phyloP scores from a whole-genome alignment of 2,329 filamentous ascomycete species.

The Alternaria brassicae region DNA sequence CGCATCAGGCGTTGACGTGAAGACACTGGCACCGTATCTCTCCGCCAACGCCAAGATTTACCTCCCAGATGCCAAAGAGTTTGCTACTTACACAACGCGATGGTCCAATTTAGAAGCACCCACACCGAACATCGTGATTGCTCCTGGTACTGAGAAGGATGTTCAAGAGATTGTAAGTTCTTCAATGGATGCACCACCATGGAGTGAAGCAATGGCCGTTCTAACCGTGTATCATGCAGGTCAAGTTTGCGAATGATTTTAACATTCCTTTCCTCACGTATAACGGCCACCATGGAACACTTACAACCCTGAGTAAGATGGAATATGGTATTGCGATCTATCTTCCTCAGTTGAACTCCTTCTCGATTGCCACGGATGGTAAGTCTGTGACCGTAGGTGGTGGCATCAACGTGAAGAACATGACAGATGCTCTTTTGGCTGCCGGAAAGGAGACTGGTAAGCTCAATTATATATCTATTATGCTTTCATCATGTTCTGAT shows the following conservation, averaged over 20 bases:
- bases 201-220: accelerated
- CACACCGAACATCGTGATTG: constrained; percentile 28
- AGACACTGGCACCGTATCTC: constrained; percentile 23
- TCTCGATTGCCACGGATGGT: constrained; percentile 54
- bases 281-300: constrained; percentile 61
- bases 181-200: accelerated
- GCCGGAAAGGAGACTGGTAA: constrained; percentile 60
- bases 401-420: constrained; percentile 55
- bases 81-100: constrained; percentile 16
- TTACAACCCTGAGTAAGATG: constrained; percentile 59
- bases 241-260: constrained; percentile 58
- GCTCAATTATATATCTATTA: background rate
- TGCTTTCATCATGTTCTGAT: background rate
- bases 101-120: constrained; percentile 31
- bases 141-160: constrained; percentile 28
- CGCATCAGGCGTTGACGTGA: constrained; percentile 24
- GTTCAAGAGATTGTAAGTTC: constrained; percentile 30
- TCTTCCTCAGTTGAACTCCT: constrained; percentile 54
- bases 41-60: constrained; percentile 27
- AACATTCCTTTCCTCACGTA: constrained; percentile 61
- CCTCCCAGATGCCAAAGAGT: constrained; percentile 20
- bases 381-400: constrained; percentile 59
- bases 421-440: constrained; percentile 59
- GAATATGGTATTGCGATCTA: constrained; percentile 60
- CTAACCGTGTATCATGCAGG: constrained; percentile 32